These are phyloP conservation scores for Aquanectria penicillioides DNA, from an alignment of 2,329 filamentous ascomycete genomes.

Conservation along the genomic window DNA sequence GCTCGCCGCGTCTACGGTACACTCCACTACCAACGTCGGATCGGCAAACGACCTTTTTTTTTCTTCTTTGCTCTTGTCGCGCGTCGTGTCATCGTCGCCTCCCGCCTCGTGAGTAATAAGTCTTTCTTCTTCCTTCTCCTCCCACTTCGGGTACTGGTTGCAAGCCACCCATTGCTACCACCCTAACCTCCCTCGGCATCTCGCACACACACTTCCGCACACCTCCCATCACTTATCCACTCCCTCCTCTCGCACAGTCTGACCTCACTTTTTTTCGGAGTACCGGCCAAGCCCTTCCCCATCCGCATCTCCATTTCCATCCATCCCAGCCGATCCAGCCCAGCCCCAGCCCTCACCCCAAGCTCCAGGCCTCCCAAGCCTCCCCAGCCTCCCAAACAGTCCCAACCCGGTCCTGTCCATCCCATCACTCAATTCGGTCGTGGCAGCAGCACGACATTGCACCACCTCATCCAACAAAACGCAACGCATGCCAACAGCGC, in stretches of 20 bases:
- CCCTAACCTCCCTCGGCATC: conserved; percentile 17
- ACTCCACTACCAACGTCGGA: conserved; percentile 17
- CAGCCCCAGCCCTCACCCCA: conserved; percentile 14
- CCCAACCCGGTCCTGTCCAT: conserved; percentile 12
- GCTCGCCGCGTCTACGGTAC: conserved; percentile 7
- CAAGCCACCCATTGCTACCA: conserved; percentile 21
- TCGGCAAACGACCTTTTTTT: conserved; percentile 16
- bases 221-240: conserved; percentile 9
- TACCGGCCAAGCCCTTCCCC: conserved; percentile 11
- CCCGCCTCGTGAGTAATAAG: conserved; percentile 21
- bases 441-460: conserved; percentile 19
- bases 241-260: conserved; percentile 7
- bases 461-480: conserved; percentile 23
- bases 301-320: conserved; percentile 4
- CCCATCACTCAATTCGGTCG: conserved; percentile 13
- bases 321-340: conserved; percentile 11
- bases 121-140: too few relatives aligned
- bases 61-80: conserved; percentile 5
- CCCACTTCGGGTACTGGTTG: conserved; percentile 6
- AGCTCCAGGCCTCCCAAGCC: background rate
- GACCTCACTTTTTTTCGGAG: conserved; percentile 7
- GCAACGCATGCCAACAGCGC: conserved; percentile 21
- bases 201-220: conserved; percentile 14
- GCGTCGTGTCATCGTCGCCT: conserved; percentile 22
- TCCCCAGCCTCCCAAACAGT: conserved; percentile 13